Base-by-base conservation (phyloP, 257 asterid genomes). In the Thymus mandschuricus region DNA sequence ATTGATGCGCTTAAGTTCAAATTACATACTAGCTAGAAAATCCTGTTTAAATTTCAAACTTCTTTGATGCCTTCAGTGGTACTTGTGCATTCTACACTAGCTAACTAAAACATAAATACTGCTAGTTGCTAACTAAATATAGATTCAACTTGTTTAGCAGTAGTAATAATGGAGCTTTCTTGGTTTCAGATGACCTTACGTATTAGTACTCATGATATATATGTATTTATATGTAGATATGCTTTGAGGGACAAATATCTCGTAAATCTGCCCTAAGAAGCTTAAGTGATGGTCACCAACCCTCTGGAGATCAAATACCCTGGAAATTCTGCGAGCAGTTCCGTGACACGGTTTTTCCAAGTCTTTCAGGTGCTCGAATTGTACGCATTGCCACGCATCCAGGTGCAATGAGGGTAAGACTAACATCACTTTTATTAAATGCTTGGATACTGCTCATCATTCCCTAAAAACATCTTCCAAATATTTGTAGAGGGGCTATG, bases 301-400 rank as follows among this genome's bases (percentile, higher is more conserved):
- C 99, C 33, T 82, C 38, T 73, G 98, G 99, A 70, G 98, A 95
- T 79, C 96, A 89, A 75, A 91, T 95, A 79, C 98, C 99, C 11
- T 91, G 98, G 99, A 94, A 91, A 81, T 86, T 94, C 67, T 91
- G 92, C 38, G 87, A 86, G 74, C 95, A 89, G 81, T 91, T 91
- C 62, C 81, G 75, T 35, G 90, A 89, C 78, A 76, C 96, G 8
- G 89, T 65, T 57, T 92, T 91, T 61, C 98, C 99, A 7, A 87
- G 87, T 79, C 91, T 88, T 80, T 89, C 99, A 75, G 97, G 99
- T 71, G 98, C 96, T 77, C 97, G 98, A 31, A 85, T 94, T 72
- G 97, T 94, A 33, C 96, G 97, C 74, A 91, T 94, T 81, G 98
- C 99, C 73, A 91, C 99, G 63, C 99, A 94, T 80, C 99, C 98